Evolutionary conservation across 805 yeast species (phyloP), one percentile per base, ranked within the genome.

Genomic region (Yarrowia sp.): DNA sequence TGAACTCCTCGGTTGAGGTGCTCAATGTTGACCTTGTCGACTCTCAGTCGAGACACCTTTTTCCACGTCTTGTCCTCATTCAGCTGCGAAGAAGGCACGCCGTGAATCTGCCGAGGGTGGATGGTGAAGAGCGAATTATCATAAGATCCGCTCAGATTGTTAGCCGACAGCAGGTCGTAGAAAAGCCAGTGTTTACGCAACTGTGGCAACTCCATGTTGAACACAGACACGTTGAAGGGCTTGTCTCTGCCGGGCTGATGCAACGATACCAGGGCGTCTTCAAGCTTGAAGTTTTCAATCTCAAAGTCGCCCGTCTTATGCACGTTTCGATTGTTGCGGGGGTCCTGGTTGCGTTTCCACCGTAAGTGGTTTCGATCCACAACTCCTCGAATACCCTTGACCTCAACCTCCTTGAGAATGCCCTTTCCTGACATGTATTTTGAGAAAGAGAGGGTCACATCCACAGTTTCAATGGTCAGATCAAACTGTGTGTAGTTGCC

Each of bases 401-500:
- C 80, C 58, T 89, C 89, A 66, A 91, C 84, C 57, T 86, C 92
- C 67, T 90, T 87, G 17, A 95, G 77, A 15, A 95, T 87, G 0
- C 99, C 99, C 63, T 82, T 82, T 0, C 98, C 98, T 70, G 89
- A 87, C 62, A 95, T 78, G 96, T 98, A 95, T 71, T 91, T 90
- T 62, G 84, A 80, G 69, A 95, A 84, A 11, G 96, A 89, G 15
- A 95, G 77, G 0, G 96, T 86, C 0, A 95, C 83, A 63, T 87
- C 86, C 11, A 92, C 87, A 69, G 88, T 89, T 66, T 93, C 97
- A 14, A 95, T 88, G 0, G 96, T 90, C 43, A 95, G 74, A 74
- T 95, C 99, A 74, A 88, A 95, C 74, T 95, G 99, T 0, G 99
- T 93, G 75, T 92, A 95, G 75, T 95, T 95, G 1, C 98, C 98